Base-by-base conservation (phyloP, 1,284 basidiomycete species). In the Sporisorium iseilematis-ciliati region DNA sequence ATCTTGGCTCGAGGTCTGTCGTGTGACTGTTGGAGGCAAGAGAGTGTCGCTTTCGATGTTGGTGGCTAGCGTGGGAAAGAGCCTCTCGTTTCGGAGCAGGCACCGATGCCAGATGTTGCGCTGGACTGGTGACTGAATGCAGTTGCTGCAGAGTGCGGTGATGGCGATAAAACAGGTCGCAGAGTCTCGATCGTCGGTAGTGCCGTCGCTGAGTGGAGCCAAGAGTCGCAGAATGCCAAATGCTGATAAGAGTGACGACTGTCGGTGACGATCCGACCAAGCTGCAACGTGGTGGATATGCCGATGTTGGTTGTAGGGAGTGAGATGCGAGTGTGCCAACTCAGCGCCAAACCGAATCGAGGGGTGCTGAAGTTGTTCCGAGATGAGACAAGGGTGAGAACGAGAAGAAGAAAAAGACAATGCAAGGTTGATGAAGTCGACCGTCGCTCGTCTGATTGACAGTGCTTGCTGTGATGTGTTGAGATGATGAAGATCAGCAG, bases 1-100 rank as follows among this genome's bases (percentile, higher is more conserved):
- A 75, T 71, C 38, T 38, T 29, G 43, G 18, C n/a, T 31, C 10
- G 7, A n/a, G 18, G 51, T 48, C 18, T 18, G 25, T 10, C 38
- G 16, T n/a, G 51, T 25, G 40, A 12, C 18, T 18, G 38, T n/a
- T 54, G 25, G 25, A 54, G 26, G 11, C 8, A 14, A 7, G 26
- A 8, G 10, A n/a, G 26, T 38, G 8, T 25, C 23, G 43, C 23
- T 16, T 16, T 25, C 2, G 16, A 29, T 20, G 26, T 48, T 18
- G 46, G 46, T n/a, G 46, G 26, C 26, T 29, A 48, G 46, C 46
- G 46, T 48, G 46, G 46, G 16, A 31, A 48, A 29, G 16, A 16
- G n/a, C 3, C 2, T 3, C 7, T 18, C 46, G 14, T 29, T n/a
- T 48, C 46, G 46, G 46, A 48, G 18, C 46, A 29, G 46, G 46